Conservation (phyloP, 441 rosid species). For the Dalechampia spathulata region DNA sequence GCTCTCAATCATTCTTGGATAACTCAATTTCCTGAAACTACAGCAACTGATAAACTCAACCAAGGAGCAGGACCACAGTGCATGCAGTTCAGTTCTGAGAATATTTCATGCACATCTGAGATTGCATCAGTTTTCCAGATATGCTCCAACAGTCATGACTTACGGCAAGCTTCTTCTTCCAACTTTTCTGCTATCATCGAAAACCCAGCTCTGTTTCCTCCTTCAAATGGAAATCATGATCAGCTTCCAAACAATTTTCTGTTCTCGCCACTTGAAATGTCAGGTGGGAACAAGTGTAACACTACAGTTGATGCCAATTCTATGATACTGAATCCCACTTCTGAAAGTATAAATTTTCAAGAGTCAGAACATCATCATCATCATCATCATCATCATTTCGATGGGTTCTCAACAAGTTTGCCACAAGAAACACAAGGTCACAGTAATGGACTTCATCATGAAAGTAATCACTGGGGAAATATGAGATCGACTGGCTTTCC, state of each 20-base stretch:
- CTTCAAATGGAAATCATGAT: slow-evolving; percentile 19
- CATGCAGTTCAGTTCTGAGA: slow-evolving; percentile 36
- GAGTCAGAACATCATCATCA: slow-evolving; percentile 24
- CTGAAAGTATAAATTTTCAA: slow-evolving; percentile 23
- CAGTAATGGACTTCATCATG: slow-evolving; percentile 17
- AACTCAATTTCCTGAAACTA: slow-evolving; percentile 28
- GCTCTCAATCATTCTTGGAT: slow-evolving; percentile 60
- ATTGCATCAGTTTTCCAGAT: slow-evolving; percentile 30
- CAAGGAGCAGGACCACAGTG: slow-evolving; percentile 23
- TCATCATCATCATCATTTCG: slow-evolving; percentile 22
- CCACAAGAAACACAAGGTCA: slow-evolving; percentile 34
- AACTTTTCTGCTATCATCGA: slow-evolving; percentile 21
- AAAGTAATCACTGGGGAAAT: slow-evolving; percentile 19
- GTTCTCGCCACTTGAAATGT: slow-evolving; percentile 32
- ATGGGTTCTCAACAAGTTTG: slow-evolving; percentile 31
- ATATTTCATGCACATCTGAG: slow-evolving; percentile 45
- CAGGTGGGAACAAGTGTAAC: slow-evolving; percentile 20
- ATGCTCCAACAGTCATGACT: slow-evolving; percentile 20
- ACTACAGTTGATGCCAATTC: slow-evolving; percentile 20
- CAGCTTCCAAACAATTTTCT: slow-evolving; percentile 19
- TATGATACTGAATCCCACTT: slow-evolving; percentile 22
- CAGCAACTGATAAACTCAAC: slow-evolving; percentile 22
- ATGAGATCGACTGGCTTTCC: slow-evolving; percentile 39
- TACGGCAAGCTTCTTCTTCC: slow-evolving; percentile 24
- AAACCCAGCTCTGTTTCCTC: slow-evolving; percentile 22